Evolutionary conservation across 306 rosid genomes (phyloP).

Genomic region (Canavalia ensiformis): DNA sequence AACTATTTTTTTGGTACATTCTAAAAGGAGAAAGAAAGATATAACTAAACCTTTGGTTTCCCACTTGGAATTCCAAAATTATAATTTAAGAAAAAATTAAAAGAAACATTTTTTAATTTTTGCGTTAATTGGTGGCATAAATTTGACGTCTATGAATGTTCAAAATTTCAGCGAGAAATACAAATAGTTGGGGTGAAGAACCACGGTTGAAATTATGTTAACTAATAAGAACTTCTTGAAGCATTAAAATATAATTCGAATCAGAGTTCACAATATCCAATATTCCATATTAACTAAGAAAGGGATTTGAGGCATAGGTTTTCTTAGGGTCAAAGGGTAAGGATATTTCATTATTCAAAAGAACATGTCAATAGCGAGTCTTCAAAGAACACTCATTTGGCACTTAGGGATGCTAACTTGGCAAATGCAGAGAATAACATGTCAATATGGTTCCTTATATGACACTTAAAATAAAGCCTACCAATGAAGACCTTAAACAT

Average conservation of each 20-base stretch:
- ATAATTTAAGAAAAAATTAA: not conserved
- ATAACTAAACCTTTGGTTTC: not conserved
- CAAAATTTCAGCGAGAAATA: slow-evolving; percentile 34
- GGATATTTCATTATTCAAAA: not conserved
- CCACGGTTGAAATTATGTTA: not conserved
- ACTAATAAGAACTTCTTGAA: slow-evolving; percentile 14
- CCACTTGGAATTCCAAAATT: not conserved
- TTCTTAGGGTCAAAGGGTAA: not conserved
- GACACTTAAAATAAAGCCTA: slow-evolving; percentile 38
- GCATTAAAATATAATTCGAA: slow-evolving; percentile 13
- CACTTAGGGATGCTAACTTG: not conserved
- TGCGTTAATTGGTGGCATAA: not conserved
- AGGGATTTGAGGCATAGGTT: not conserved
- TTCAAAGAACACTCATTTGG: not conserved
- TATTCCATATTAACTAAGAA: not conserved
- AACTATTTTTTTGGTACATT: too few relatives aligned
- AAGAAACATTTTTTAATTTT: not conserved
- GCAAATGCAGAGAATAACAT: not conserved
- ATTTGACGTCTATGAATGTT: not conserved
- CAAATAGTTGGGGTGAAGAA: not conserved
- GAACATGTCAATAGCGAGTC: not conserved
- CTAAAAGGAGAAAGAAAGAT: not conserved
- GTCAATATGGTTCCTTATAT: not conserved
- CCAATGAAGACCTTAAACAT: slow-evolving; percentile 43
- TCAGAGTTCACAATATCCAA: not conserved